Evolutionary conservation across 805 yeast genomes (phyloP).

Genomic region (Kockiozyma suomiensis): DNA sequence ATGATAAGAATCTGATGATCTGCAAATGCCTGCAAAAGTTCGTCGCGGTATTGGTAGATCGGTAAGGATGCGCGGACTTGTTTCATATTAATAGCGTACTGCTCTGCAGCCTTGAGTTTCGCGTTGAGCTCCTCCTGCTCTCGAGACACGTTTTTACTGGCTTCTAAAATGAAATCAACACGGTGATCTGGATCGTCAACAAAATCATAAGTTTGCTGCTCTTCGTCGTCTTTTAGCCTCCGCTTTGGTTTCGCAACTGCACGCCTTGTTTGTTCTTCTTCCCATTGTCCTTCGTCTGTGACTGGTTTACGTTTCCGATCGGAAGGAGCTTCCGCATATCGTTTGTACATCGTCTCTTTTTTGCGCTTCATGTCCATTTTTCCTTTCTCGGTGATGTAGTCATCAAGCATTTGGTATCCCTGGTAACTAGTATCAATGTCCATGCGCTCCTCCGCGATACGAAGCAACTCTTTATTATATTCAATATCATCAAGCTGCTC

Average conservation of each 20-base stretch:
- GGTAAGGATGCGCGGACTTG: constrained; percentile 65
- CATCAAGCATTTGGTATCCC: constrained; percentile 62
- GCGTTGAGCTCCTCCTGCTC: constrained; percentile 41
- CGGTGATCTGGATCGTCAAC: constrained; percentile 71
- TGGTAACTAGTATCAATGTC: constrained; percentile 41
- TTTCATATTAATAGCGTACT: constrained; percentile 42
- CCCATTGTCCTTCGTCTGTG: constrained; percentile 52
- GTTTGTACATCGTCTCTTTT: constrained; percentile 51
- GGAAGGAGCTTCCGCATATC: constrained; percentile 39
- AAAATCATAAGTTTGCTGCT: constrained; percentile 57
- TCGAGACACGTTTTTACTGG: constrained; percentile 45
- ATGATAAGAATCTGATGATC: constrained; percentile 70
- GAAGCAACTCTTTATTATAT: constrained; percentile 54
- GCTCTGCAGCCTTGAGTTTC: constrained; percentile 44
- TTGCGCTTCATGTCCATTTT: constrained; percentile 59
- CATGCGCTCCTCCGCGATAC: constrained; percentile 48
- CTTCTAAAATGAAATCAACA: constrained; percentile 57
- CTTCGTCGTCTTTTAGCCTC: background rate
- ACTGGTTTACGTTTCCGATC: constrained; percentile 22
- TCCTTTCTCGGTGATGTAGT: constrained; percentile 55
- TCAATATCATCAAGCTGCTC: constrained; percentile 56
- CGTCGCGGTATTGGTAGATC: constrained; percentile 63
- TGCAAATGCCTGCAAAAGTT: constrained; percentile 60
- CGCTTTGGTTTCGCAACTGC: constrained; percentile 41
- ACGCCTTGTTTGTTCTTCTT: constrained; percentile 52